phyloP scores from a whole-genome alignment of 257 asterid species.

The Eustoma russellianum region DNA sequence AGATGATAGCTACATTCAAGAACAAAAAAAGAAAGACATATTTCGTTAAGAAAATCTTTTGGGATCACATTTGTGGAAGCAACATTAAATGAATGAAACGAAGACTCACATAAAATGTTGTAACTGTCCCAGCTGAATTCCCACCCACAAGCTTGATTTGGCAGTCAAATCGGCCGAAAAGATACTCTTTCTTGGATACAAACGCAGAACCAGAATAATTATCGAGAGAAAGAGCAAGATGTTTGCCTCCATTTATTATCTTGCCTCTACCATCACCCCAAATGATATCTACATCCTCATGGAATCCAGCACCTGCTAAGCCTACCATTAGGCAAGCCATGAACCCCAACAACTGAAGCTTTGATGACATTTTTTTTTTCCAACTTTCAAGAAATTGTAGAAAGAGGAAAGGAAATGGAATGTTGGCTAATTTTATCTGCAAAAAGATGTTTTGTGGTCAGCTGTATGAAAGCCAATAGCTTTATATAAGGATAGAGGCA shows the following conservation, averaged over 20 bases:
- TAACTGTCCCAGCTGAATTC: slow-evolving; percentile 70
- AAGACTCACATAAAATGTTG: slow-evolving; percentile 47
- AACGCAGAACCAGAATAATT: slow-evolving; percentile 56
- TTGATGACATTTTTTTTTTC: not conserved
- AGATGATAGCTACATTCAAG: not conserved
- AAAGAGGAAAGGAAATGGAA: too few species aligned
- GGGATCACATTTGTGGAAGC: not conserved
- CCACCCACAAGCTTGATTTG: slow-evolving; percentile 51
- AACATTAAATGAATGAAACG: not conserved
- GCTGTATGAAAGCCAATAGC: too few species aligned
- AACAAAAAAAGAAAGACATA: too few species aligned
- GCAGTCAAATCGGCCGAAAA: slow-evolving; percentile 43
- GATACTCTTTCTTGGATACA: slow-evolving; percentile 29
- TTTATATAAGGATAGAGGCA: too few species aligned
- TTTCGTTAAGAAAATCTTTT: not conserved
- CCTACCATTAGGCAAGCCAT: slow-evolving; percentile 27
- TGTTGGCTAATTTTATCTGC: too few species aligned
- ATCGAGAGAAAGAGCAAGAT: slow-evolving; percentile 41
- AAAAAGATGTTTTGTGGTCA: too few species aligned
- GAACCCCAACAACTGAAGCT: slow-evolving; percentile 9
- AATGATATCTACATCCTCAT: slow-evolving; percentile 20
- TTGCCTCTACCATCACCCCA: slow-evolving; percentile 42
- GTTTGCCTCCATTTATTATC: slow-evolving; percentile 30
- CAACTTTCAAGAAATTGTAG: too few species aligned
- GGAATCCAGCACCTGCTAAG: slow-evolving; percentile 40